Evolutionary conservation across 306 rosid genomes (phyloP).

Genomic region (Purshia tridentata): DNA sequence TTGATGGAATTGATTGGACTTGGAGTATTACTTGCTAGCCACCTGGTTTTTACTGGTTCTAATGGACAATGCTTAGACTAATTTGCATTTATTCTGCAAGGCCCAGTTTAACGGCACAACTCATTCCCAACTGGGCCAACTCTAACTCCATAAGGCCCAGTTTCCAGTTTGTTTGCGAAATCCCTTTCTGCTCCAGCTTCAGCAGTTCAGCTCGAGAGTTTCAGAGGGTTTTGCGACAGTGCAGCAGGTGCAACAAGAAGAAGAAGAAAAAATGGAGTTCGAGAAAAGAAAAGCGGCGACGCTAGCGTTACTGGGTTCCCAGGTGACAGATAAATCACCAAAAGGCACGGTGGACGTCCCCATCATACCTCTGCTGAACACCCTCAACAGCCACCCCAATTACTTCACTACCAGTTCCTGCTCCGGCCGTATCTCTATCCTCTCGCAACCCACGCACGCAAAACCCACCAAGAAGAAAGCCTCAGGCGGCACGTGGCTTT

Average conservation of each 20-base stretch:
- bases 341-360: slow-evolving; percentile 76
- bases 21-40: too few relatives aligned
- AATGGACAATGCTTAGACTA: too few relatives aligned
- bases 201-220: slow-evolving; percentile 20
- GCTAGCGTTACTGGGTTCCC: slow-evolving; percentile 54
- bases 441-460: slow-evolving; percentile 57
- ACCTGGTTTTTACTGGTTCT: too few relatives aligned
- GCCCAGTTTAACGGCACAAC: too few relatives aligned
- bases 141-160: too few relatives aligned
- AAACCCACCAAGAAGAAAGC: slow-evolving; percentile 64
- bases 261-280: slow-evolving; percentile 49
- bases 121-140: too few relatives aligned
- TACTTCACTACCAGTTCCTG: slow-evolving; percentile 96
- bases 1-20: too few relatives aligned
- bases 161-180: not conserved
- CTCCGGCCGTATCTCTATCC: slow-evolving; percentile 88
- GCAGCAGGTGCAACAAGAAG: not conserved
- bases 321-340: slow-evolving; percentile 73
- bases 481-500: slow-evolving; percentile 80
- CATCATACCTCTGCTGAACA: slow-evolving; percentile 69
- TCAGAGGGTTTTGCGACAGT: slow-evolving; percentile 24
- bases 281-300: slow-evolving; percentile 74
- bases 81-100: too few relatives aligned
- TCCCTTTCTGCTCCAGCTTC: not conserved
- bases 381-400: slow-evolving; percentile 57